Conservation (phyloP, 2,329 filamentous ascomycete genomes). For the Coniochaeta sp. region DNA sequence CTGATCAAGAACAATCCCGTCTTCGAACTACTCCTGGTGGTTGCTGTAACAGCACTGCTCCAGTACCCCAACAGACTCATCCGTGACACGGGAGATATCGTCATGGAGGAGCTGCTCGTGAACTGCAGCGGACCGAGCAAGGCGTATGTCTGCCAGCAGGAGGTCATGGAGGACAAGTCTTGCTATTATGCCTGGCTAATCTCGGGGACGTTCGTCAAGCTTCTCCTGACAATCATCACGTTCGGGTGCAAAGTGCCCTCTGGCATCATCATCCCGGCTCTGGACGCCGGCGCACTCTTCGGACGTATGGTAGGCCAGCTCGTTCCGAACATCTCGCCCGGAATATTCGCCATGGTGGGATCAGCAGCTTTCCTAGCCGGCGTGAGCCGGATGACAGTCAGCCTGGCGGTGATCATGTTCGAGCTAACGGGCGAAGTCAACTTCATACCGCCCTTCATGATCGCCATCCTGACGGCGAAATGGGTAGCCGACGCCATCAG, state of each 20-base stretch:
- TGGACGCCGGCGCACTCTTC: constrained; percentile 51
- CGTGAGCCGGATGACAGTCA: constrained; percentile 48
- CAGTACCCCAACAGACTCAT: constrained; percentile 51
- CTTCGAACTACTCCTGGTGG: constrained; percentile 47
- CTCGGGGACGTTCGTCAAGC: constrained; percentile 46
- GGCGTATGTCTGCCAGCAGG: constrained; percentile 43
- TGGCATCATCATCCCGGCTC: constrained; percentile 53
- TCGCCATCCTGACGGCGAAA: constrained; percentile 52
- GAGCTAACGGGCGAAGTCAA: constrained; percentile 52
- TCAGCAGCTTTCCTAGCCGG: constrained; percentile 52
- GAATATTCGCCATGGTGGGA: constrained; percentile 56
- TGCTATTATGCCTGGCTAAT: constrained; percentile 42
- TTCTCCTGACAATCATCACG: constrained; percentile 49
- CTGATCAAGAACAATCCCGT: constrained; percentile 50
- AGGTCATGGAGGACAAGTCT: constrained; percentile 26
- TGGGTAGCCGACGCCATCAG: constrained; percentile 50
- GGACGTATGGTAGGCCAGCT: constrained; percentile 42
- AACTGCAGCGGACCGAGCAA: constrained; percentile 36
- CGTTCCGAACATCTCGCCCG: constrained; percentile 38
- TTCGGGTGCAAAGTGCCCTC: constrained; percentile 55
- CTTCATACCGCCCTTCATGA: constrained; percentile 51
- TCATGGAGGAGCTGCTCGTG: constrained; percentile 49
- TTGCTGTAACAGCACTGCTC: constrained; percentile 41
- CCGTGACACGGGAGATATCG: constrained; percentile 45
- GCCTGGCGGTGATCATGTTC: constrained; percentile 53